Base-by-base conservation (phyloP, 1,139 yeast genomes). In the Diutina siamensis region DNA sequence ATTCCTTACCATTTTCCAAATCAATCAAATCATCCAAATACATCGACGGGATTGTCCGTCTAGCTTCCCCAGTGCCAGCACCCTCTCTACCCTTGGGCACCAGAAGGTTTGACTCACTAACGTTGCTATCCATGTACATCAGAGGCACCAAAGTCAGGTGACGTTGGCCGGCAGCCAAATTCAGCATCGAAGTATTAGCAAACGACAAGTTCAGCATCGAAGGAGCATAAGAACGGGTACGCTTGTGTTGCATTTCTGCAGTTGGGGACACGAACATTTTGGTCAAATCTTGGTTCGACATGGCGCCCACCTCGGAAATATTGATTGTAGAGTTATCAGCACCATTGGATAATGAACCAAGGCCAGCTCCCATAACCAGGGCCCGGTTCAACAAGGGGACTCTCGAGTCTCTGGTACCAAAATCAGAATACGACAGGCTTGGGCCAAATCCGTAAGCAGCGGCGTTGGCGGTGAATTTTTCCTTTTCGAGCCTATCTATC, bases 261-360 rank as follows among this genome's bases (percentile, higher is more conserved):
- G 94, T 84, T 34, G 94, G 94, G 4, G 92, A 82, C 48, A 84
- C 76, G 59, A 80, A 84, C 74, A 83, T 71, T 49, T 62, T 67
- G 45, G 75, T 70, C 53, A 68, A 58, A 51, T 71, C 76, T 48
- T 66, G 65, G 48, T 66, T 67, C 20, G 68, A 55, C 2, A 71
- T 61, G 20, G 68, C 61, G 13, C 62, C 64, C 3, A 57, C 55
- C 31, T 67, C 71, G n/a, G 65, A 57, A 44, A 61, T 62, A 50
- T 66, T 63, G 35, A 67, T 61, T 20, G 71, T 67, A 8, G 71
- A 64, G 40, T 58, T 60, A 47, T 68, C 73, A n/a, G 71, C 72
- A 1, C 53, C 55, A 46, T 61, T 25, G 32, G 17, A 63, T 10
- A 65, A 59, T 3, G 60, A 61, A 22, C 52, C 55, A 44, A 47